Evolutionary conservation across 148 eudicot genomes (phyloP), one percentile per base, ranked within the genome.

Genomic region (Fagopyrum esculentum): DNA sequence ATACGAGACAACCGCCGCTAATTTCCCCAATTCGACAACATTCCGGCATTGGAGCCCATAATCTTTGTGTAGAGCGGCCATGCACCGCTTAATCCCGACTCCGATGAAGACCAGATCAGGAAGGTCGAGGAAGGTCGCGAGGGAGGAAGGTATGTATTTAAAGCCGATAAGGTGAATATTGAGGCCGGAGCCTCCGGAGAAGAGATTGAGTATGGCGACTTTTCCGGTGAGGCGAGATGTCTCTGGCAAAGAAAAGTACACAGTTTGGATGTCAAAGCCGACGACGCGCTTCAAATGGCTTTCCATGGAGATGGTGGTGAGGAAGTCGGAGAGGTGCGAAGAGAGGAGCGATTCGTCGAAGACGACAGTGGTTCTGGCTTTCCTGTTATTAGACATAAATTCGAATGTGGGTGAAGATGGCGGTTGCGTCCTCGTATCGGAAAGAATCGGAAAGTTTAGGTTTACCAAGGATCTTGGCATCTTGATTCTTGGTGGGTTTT

Each of bases 41-140:
- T 79, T 79, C 40, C 81, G 48, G 10, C 74, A 69, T 44, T 8
- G 54, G 12, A 79, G 45, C 30, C 81, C 81, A 11, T 79, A 79
- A 47, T 74, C 78, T 16, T 69, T 45, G 40, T 79, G 74, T 59
- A 74, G 69, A 0, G 77, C 77, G 12, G 56, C 81, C 3, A 74
- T 1, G 43, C 77, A 64, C 49, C 55, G 71, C 57, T 15, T 45
- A 1, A 79, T 74, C 45, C 81, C 70, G 22, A 79, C 74, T 1
- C 81, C 74, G 22, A 69, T 77, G 4, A 22, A 22, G 26, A 22
- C 26, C 26, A 22, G 26, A 22, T 22, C 26, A 22, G 26, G 26
- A 22, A 22, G 26, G 26, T 22, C 26, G 26, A 22, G 26, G 26
- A 22, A 22, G 26, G 26, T 22, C 26, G 26, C 26, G 26, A 22